These are phyloP conservation scores for Solanum lignicaule DNA, from an alignment of 257 asterid species.

Conservation along the genomic window DNA sequence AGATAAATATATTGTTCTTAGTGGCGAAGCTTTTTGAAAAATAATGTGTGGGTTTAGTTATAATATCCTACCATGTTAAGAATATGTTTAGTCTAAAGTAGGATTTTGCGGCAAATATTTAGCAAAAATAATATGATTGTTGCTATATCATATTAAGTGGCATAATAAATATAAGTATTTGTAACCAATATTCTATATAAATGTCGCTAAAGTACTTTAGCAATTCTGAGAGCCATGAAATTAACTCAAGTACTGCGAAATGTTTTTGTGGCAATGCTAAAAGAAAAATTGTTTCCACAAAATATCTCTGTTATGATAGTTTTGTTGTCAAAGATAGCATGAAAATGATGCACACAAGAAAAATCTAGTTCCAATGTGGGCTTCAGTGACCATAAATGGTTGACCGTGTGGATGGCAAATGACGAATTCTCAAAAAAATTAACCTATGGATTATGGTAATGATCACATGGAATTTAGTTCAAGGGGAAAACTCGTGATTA, in stretches of 20 bases:
- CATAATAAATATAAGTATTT: background rate
- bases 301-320: background rate
- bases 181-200: too few species aligned
- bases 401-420: background rate
- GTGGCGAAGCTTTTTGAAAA: background rate
- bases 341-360: background rate
- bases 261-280: background rate
- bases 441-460: background rate
- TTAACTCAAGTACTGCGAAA: background rate
- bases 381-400: background rate
- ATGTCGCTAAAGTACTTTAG: background rate
- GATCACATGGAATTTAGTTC: background rate
- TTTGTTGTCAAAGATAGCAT: background rate
- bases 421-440: background rate
- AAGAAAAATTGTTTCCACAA: background rate
- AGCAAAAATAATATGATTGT: too few species aligned
- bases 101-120: too few species aligned
- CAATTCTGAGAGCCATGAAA: background rate
- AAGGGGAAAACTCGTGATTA: background rate
- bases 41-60: background rate
- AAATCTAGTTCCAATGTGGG: background rate
- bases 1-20: background rate
- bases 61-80: background rate
- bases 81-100: background rate
- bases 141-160: background rate